Evolutionary conservation across 2,329 filamentous ascomycete species (phyloP).

Genomic region (Arthrobotrys musiformis): DNA sequence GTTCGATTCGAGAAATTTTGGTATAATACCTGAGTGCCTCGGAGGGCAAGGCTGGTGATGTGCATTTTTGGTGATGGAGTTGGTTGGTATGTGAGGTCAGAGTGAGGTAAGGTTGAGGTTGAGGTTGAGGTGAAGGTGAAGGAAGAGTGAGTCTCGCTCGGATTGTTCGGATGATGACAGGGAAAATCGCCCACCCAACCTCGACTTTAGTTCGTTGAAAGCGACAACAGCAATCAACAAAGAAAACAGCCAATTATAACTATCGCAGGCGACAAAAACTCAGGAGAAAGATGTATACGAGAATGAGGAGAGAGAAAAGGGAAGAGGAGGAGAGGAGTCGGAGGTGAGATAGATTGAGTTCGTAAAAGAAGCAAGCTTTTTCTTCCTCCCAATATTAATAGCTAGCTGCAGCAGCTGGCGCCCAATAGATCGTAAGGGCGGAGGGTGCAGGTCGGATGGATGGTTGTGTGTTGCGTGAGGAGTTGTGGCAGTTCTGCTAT

Average conservation of each 20-base stretch:
- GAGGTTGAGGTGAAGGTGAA: background rate
- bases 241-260: background rate
- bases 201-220: background rate
- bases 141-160: too few relatives aligned
- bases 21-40: conserved; percentile 31
- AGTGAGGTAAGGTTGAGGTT: background rate
- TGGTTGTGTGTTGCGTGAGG: conserved; percentile 9
- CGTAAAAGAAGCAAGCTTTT: conserved; percentile 5
- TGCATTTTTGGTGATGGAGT: background rate
- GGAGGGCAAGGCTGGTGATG: conserved; percentile 22
- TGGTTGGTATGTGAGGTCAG: background rate
- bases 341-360: conserved; percentile 43
- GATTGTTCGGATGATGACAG: conserved; percentile 15
- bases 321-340: background rate
- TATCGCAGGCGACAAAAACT: background rate
- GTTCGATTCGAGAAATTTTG: background rate
- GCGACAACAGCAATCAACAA: background rate
- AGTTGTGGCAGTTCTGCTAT: background rate
- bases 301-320: background rate
- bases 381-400: background rate
- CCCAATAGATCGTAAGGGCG: too few relatives aligned
- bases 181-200: background rate
- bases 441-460: background rate
- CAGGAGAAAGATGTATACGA: background rate
- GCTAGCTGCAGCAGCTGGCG: too few relatives aligned